phyloP scores from a whole-genome alignment of 1,284 basidiomycete genomes.

The Puccinia horiana region DNA sequence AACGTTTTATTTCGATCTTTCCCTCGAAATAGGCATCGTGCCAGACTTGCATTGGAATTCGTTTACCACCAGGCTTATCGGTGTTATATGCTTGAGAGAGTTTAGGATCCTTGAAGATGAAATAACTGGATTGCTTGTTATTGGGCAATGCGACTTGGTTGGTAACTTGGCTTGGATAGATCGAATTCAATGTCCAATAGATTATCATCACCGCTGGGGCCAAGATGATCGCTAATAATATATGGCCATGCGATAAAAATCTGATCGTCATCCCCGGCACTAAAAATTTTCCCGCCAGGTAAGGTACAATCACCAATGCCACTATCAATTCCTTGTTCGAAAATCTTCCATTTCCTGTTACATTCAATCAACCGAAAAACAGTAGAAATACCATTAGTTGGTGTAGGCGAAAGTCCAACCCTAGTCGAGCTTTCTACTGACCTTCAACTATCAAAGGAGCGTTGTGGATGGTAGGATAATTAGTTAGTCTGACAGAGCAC shows the following conservation, averaged over 20 bases:
- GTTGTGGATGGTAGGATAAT: slow-evolving; percentile 44
- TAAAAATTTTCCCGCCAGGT: slow-evolving; percentile 35
- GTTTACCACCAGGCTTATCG: slow-evolving; percentile 68
- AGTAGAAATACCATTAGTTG: no score
- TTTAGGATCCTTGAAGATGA: slow-evolving; percentile 81
- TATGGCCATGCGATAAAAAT: slow-evolving; percentile 34
- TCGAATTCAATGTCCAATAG: slow-evolving; percentile 89
- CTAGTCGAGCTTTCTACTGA: slow-evolving; percentile 10
- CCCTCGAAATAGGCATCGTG: slow-evolving; percentile 97
- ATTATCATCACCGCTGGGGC: slow-evolving; percentile 60
- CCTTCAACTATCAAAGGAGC: slow-evolving; percentile 36
- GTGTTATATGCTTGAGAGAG: slow-evolving; percentile 70
- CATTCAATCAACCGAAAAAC: not conserved
- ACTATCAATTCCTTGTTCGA: slow-evolving; percentile 38
- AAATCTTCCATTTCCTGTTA: slow-evolving; percentile 40
- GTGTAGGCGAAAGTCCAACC: not conserved
- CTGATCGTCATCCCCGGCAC: slow-evolving; percentile 14
- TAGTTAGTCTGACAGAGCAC: slow-evolving; percentile 4
- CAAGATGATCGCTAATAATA: slow-evolving; percentile 1
- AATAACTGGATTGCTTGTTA: slow-evolving; percentile 82
- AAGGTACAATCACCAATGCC: slow-evolving; percentile 12
- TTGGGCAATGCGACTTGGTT: slow-evolving; percentile 85
- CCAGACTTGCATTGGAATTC: slow-evolving; percentile 97
- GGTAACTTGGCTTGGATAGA: slow-evolving; percentile 72
- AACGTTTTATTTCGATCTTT: slow-evolving; percentile 93